Evolutionary conservation across 2,329 filamentous ascomycete genomes (phyloP).

Genomic region (Bretziella fagacearum): DNA sequence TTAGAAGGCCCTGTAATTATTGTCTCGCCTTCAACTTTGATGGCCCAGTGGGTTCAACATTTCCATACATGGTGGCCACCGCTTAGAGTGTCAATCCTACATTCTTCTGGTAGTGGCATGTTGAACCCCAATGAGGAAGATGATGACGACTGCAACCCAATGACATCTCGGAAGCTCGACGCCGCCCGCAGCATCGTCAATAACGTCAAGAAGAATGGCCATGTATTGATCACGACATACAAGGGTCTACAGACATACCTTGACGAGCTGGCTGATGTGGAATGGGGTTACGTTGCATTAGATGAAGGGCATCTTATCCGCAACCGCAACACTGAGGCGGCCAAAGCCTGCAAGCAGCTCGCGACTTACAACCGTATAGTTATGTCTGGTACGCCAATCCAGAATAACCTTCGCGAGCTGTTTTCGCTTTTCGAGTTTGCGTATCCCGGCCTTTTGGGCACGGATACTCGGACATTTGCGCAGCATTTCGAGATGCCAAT

Average conservation of each 20-base stretch:
- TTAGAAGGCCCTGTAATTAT: slow-evolving; percentile 74
- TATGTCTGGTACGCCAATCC: slow-evolving; percentile 89
- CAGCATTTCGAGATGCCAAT: slow-evolving; percentile 91
- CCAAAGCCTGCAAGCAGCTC: slow-evolving; percentile 86
- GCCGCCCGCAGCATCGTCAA: slow-evolving; percentile 68
- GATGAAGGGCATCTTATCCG: slow-evolving; percentile 98
- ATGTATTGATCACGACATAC: slow-evolving; percentile 91
- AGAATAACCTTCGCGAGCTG: slow-evolving; percentile 86
- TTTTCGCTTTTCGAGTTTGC: slow-evolving; percentile 98
- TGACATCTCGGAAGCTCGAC: slow-evolving; percentile 34
- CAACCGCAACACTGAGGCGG: slow-evolving; percentile 89
- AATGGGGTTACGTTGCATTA: slow-evolving; percentile 87
- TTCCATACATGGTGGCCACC: slow-evolving; percentile 99
- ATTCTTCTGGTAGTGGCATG: slow-evolving; percentile 95
- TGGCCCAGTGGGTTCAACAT: slow-evolving; percentile 96
- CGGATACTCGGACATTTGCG: slow-evolving; percentile 68
- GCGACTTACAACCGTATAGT: slow-evolving; percentile 83
- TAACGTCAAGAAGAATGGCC: slow-evolving; percentile 65
- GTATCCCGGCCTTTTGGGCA: slow-evolving; percentile 88
- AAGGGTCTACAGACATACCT: slow-evolving; percentile 88
- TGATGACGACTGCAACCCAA: slow-evolving; percentile 31
- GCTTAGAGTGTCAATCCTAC: slow-evolving; percentile 84
- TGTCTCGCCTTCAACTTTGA: slow-evolving; percentile 82
- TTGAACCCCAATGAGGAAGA: slow-evolving; percentile 55
- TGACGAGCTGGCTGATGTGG: slow-evolving; percentile 59